Conservation (phyloP, 345 rosid species). For the Salix viminalis region DNA sequence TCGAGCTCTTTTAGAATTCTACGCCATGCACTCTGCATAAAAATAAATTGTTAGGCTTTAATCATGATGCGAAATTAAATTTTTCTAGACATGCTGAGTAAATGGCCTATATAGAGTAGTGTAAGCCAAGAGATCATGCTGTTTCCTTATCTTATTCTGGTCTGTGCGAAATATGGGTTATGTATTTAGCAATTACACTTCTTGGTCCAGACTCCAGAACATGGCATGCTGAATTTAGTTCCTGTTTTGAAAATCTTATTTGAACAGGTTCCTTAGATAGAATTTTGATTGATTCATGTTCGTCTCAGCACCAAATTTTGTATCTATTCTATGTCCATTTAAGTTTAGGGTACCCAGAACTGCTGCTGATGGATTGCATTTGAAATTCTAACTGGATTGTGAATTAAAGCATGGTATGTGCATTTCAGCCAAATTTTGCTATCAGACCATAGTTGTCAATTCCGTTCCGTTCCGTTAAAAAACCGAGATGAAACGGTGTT, state of each 20-base stretch:
- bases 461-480: too few species aligned
- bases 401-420: not conserved
- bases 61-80: not conserved
- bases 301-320: not conserved
- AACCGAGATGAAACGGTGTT: too few species aligned
- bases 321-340: not conserved
- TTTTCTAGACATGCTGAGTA: not conserved
- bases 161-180: not conserved
- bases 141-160: not conserved
- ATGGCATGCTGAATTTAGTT: not conserved
- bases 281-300: not conserved
- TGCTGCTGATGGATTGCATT: not conserved
- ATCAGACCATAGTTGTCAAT: not conserved
- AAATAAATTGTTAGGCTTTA: not conserved
- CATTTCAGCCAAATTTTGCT: not conserved
- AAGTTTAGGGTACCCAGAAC: not conserved
- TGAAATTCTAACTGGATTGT: not conserved
- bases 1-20: not conserved
- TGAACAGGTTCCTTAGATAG: not conserved
- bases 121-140: not conserved
- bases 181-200: not conserved
- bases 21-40: not conserved
- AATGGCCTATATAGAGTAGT: not conserved
- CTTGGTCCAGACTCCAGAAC: not conserved
- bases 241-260: not conserved